Conservation (phyloP, 805 yeast genomes). For the Zygosaccharomyces rouxii region DNA sequence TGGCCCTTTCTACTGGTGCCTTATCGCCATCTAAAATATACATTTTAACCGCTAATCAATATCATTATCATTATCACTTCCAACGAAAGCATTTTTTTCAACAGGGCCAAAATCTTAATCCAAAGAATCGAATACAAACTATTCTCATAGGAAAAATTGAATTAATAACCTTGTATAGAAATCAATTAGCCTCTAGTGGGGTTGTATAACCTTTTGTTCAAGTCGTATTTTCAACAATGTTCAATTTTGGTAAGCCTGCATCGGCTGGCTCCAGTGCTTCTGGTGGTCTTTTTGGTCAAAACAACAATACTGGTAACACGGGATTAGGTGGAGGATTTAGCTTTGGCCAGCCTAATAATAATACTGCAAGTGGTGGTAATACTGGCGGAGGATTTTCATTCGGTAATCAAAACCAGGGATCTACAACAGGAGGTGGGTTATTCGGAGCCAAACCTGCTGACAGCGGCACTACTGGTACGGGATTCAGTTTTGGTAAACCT, state of each 20-base stretch:
- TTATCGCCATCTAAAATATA: no score
- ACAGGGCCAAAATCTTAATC: background rate
- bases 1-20: no score
- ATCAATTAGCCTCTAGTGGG: background rate
- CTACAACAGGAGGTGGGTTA: constrained; percentile 20
- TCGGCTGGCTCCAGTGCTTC: constrained; percentile 17
- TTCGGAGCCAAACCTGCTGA: constrained; percentile 22
- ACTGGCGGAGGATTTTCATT: constrained; percentile 13
- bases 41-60: background rate
- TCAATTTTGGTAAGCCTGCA: constrained; percentile 11
- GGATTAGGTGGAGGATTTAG: constrained; percentile 21
- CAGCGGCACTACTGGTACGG: constrained; percentile 28
- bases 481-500: constrained; percentile 34
- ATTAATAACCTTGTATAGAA: background rate
- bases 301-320: constrained; percentile 18
- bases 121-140: background rate
- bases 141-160: no score
- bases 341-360: constrained; percentile 10
- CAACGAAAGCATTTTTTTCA: background rate
- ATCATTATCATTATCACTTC: background rate
- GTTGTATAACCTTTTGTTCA: background rate
- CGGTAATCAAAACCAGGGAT: constrained; percentile 10
- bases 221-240: constrained; percentile 3
- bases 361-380: background rate
- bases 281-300: constrained; percentile 35